A percentile compares a stretch with the other conserved stretches of the same genome.
These are phyloP conservation scores for Crassisporium funariophilum DNA, from an alignment of 768 basidiomycete genomes.

Conservation along the genomic window DNA sequence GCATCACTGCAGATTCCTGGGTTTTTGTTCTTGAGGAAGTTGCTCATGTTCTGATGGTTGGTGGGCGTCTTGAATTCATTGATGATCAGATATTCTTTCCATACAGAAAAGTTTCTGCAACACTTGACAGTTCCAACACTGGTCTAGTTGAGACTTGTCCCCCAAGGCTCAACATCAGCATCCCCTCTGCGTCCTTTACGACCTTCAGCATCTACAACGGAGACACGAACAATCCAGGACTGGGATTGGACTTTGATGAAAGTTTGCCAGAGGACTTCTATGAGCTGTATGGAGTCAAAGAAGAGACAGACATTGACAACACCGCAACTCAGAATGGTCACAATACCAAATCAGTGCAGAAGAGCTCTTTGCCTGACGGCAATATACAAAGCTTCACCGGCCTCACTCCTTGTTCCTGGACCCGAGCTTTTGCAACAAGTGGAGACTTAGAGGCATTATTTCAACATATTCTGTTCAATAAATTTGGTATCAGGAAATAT, in stretches of 20 bases:
- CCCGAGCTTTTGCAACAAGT: slow-evolving; percentile 39
- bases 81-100: slow-evolving; percentile 71
- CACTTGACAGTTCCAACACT: slow-evolving; percentile 4
- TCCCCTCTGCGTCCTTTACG: slow-evolving; percentile 27
- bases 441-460: slow-evolving; percentile 58
- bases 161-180: slow-evolving; percentile 24
- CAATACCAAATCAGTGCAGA: not conserved
- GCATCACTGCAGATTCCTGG: slow-evolving; percentile 63
- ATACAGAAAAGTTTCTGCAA: slow-evolving; percentile 35
- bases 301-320: slow-evolving; percentile 31
- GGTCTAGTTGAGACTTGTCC: slow-evolving; percentile 15
- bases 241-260: slow-evolving; percentile 23
- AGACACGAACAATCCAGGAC: slow-evolving; percentile 24
- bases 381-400: slow-evolving; percentile 2
- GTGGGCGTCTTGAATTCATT: slow-evolving; percentile 69
- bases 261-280: slow-evolving; percentile 25
- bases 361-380: not conserved
- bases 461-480: slow-evolving; percentile 56
- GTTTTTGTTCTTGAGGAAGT: slow-evolving; percentile 59
- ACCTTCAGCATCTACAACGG: slow-evolving; percentile 27
- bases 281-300: slow-evolving; percentile 25
- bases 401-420: slow-evolving; percentile 38
- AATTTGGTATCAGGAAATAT: slow-evolving; percentile 53
- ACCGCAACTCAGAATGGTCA: slow-evolving; percentile 23
- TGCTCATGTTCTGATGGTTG: slow-evolving; percentile 57